These are phyloP conservation scores for Candida dajiaensis DNA, from an alignment of 805 yeast species.

Conservation along the genomic window DNA sequence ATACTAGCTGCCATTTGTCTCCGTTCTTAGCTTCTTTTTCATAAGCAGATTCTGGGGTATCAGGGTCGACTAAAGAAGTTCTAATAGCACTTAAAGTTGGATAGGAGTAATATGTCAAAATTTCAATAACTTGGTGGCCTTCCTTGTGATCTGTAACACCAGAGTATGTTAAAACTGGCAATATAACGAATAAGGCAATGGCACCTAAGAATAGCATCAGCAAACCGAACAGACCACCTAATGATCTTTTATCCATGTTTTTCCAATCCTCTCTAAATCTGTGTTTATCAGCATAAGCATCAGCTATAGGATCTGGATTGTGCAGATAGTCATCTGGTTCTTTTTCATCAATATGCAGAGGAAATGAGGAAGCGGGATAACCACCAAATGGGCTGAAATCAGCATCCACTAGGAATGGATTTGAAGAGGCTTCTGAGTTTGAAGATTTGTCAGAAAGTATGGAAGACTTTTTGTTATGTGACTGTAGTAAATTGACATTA, in stretches of 20 bases:
- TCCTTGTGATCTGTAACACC: conserved; percentile 43
- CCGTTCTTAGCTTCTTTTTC: conserved; percentile 34
- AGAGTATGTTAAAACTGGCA: conserved; percentile 81
- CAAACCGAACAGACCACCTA: conserved; percentile 58
- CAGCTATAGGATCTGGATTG: conserved; percentile 93
- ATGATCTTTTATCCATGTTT: conserved; percentile 56
- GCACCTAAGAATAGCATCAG: conserved; percentile 54
- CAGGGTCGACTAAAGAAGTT: conserved; percentile 59
- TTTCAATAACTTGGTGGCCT: conserved; percentile 26
- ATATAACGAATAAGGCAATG: conserved; percentile 61
- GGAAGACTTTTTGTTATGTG: conserved; percentile 13
- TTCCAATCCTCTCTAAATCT: conserved; percentile 60
- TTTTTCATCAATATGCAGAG: conserved; percentile 84
- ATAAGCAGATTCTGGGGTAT: conserved; percentile 50
- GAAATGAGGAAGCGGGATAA: conserved; percentile 89
- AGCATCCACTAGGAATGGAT: conserved; percentile 45
- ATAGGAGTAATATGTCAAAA: conserved; percentile 48
- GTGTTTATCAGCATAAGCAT: conserved; percentile 76
- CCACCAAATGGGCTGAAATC: conserved; percentile 94
- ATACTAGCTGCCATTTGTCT: conserved; percentile 35
- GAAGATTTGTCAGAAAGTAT: conserved; percentile 11
- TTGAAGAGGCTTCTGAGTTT: conserved; percentile 22
- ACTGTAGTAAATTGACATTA: conserved; percentile 15
- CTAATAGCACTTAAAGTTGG: conserved; percentile 55
- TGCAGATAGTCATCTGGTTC: conserved; percentile 94